Base-by-base conservation (phyloP, 1,284 basidiomycete species). In the Leccinum griseonigrum region DNA sequence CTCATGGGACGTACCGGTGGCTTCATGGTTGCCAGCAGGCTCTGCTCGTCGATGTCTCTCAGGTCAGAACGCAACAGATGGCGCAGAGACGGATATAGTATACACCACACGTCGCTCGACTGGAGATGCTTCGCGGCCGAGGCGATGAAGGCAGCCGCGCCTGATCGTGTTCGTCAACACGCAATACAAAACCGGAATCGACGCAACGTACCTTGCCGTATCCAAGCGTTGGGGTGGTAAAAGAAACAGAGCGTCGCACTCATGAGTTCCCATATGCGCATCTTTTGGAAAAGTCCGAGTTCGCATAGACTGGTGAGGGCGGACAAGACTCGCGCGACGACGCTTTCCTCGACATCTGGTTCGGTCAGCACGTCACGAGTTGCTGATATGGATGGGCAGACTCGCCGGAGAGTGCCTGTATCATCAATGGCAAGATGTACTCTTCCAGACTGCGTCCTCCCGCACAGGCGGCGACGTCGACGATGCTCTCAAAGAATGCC, bases 211-310 rank as follows among this genome's bases (percentile, higher is more conserved):
- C 95, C 92, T 81, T 98, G 94, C 62, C 94, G 82, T 69, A 99
- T 92, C 96, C 97, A 98, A n/a, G 87, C 77, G 74, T 98, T 97
- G 0, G 97, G 97, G 75, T 99, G 68, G 68, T 94, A 97, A 46
- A 99, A 77, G 71, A 98, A 96, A 1, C 94, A 92, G 8, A 94
- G 79, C 0, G 91, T 90, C 0, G 88, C 86, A 59, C 88, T 92
- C 83, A 97, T 92, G 38, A 98, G 79, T 65, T 98, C 95, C 93
- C 95, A 96, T 52, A 97, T 87, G n/a, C 91, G 85, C 84, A 92
- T 90, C 72, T 95, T 94, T 71, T 92, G 88, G 73, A 98, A 90
- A 4, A 98, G 75, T 0, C 92, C 90, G 3, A 95, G 81, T 69
- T 95, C 91, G 58, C 92, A 92, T 18, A 99, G 81, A 69, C 88